These are phyloP conservation scores for Nicotiana undulata DNA, from an alignment of 257 asterid species.

Conservation along the genomic window DNA sequence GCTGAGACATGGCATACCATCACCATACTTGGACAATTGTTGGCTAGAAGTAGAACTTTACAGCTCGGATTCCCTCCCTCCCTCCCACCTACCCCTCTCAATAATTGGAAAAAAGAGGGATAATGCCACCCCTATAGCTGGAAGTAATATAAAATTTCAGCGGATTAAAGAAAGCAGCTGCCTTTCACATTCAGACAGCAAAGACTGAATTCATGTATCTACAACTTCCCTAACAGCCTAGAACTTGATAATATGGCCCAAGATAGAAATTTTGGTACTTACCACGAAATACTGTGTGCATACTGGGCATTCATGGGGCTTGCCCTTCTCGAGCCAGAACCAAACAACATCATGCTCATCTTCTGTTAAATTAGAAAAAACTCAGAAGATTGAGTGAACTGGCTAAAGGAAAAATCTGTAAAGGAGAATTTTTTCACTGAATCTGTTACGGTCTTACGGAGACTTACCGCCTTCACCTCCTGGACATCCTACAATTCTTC, in stretches of 20 bases:
- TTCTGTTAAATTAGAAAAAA: slow-evolving; percentile 40
- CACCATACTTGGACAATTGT: background rate
- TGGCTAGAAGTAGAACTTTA: background rate
- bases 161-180: background rate
- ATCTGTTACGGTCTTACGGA: background rate
- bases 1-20: background rate
- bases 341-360: slow-evolving; percentile 98
- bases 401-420: background rate
- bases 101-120: background rate
- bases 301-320: slow-evolving; percentile 94
- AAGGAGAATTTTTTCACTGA: slow-evolving; percentile 3
- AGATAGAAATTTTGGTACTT: slow-evolving; percentile 20
- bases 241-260: background rate
- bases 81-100: background rate
- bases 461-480: slow-evolving; percentile 86
- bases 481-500: slow-evolving; percentile 92
- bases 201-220: background rate
- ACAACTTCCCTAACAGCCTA: background rate
- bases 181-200: background rate
- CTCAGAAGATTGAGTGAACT: background rate
- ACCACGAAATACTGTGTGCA: slow-evolving; percentile 92
- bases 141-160: background rate
- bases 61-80: background rate
- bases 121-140: background rate
- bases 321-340: slow-evolving; percentile 98